Conservation (phyloP, 305 asterid genomes). For the Solanum aculeatissimum region DNA sequence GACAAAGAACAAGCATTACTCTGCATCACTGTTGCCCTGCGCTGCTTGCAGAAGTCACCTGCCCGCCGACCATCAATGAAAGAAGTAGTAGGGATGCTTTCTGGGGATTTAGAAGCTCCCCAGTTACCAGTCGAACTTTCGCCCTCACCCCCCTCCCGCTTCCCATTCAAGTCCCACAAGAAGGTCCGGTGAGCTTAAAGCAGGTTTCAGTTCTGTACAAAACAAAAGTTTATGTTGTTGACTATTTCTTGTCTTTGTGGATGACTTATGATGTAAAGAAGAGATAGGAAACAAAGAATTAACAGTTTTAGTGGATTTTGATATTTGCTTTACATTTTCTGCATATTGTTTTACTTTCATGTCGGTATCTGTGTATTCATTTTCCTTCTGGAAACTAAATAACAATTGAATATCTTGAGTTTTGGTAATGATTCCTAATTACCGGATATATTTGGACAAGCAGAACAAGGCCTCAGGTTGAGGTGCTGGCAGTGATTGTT, state of each 20-base stretch:
- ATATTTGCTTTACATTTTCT: background rate
- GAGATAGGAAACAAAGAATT: background rate
- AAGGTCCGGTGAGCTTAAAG: slow-evolving; percentile 52
- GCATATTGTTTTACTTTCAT: background rate
- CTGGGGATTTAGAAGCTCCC: slow-evolving; percentile 58
- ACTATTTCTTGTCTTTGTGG: slow-evolving; percentile 16
- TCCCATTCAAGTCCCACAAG: slow-evolving; percentile 53
- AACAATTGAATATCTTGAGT: background rate
- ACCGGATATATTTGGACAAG: background rate
- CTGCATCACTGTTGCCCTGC: slow-evolving; percentile 79
- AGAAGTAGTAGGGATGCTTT: slow-evolving; percentile 69
- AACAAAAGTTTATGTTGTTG: slow-evolving; percentile 11
- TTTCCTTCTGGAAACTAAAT: background rate
- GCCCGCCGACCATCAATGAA: slow-evolving; percentile 79
- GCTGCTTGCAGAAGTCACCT: slow-evolving; percentile 85
- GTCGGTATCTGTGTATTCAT: background rate
- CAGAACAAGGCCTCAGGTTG: background rate
- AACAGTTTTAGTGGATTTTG: background rate
- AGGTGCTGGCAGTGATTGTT: background rate
- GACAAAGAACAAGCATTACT: slow-evolving; percentile 61
- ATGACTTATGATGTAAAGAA: slow-evolving; percentile 24
- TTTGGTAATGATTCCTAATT: background rate
- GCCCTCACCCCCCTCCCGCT: slow-evolving; percentile 62
- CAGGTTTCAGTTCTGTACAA: background rate
- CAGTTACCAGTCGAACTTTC: slow-evolving; percentile 73